Evolutionary conservation across 371 early-diverging fungal species (phyloP).

Genomic region (Mucor ambiguus): DNA sequence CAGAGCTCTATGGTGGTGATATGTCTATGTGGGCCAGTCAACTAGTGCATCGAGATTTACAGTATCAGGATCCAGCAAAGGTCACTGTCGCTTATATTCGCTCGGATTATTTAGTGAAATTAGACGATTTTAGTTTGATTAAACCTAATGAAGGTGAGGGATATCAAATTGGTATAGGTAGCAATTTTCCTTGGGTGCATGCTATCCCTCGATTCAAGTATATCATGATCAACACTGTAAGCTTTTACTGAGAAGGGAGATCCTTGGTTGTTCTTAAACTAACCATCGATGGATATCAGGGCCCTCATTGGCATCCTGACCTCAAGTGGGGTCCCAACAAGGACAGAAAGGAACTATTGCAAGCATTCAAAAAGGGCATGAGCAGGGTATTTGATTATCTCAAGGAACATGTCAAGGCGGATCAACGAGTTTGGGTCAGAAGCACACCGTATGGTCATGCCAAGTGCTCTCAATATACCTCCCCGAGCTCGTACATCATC

Average conservation of each 20-base stretch:
- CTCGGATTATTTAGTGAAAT: conserved; percentile 45
- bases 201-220: conserved; percentile 36
- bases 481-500: conserved; percentile 15
- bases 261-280: not conserved
- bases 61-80: conserved; percentile 3
- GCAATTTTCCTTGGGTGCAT: conserved; percentile 45
- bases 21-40: conserved; percentile 32
- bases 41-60: conserved; percentile 21
- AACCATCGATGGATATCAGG: conserved; percentile 13
- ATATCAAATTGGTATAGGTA: conserved; percentile 34
- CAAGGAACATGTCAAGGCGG: conserved; percentile 23
- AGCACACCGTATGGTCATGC: conserved; percentile 45
- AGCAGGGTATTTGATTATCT: conserved; percentile 28
- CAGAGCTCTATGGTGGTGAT: conserved; percentile 29
- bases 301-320: conserved; percentile 48
- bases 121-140: conserved; percentile 40
- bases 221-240: conserved; percentile 43
- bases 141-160: conserved; percentile 41
- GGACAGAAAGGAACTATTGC: conserved; percentile 34
- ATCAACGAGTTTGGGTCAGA: conserved; percentile 43
- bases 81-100: conserved; percentile 39
- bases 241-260: not conserved
- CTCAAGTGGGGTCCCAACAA: conserved; percentile 36
- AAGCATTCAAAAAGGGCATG: conserved; percentile 32
- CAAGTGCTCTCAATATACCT: conserved; percentile 38